These are phyloP conservation scores for Pseudognaphalium luteoalbum DNA, from an alignment of 129 eudicot species.

Conservation along the genomic window DNA sequence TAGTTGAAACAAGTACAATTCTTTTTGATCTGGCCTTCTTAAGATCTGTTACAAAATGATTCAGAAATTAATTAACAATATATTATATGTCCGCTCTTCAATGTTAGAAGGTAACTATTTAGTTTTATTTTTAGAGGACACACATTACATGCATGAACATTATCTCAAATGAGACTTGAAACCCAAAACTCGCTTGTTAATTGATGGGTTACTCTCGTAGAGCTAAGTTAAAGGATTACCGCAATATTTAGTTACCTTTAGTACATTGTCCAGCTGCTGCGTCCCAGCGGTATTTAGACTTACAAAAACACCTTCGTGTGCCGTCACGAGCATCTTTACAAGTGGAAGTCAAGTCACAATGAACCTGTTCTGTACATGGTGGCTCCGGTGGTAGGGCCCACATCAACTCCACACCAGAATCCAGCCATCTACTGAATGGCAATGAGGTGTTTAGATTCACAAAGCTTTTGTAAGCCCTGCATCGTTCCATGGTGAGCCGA, in stretches of 20 bases:
- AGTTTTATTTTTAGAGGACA: no score
- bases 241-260: conserved; percentile 15
- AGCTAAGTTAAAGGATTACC: no score
- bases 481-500: conserved; percentile 39
- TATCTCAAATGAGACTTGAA: neutral
- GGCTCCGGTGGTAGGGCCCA: conserved; percentile 62
- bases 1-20: neutral
- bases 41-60: conserved; percentile 18
- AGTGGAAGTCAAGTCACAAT: conserved; percentile 28
- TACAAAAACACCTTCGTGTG: conserved; percentile 49
- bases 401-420: conserved; percentile 58
- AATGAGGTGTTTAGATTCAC: conserved; percentile 46
- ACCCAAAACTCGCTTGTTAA: no score
- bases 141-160: neutral
- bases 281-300: conserved; percentile 47
- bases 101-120: neutral
- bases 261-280: conserved; percentile 34
- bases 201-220: neutral
- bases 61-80: conserved; percentile 35
- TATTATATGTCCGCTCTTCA: conserved; percentile 41
- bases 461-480: conserved; percentile 58
- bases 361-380: conserved; percentile 30
- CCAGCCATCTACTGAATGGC: conserved; percentile 56
- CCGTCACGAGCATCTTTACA: conserved; percentile 30
- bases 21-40: conserved; percentile 18